These are phyloP conservation scores for Lodderomyces beijingensis DNA, from an alignment of 1,139 yeast species.

Conservation along the genomic window DNA sequence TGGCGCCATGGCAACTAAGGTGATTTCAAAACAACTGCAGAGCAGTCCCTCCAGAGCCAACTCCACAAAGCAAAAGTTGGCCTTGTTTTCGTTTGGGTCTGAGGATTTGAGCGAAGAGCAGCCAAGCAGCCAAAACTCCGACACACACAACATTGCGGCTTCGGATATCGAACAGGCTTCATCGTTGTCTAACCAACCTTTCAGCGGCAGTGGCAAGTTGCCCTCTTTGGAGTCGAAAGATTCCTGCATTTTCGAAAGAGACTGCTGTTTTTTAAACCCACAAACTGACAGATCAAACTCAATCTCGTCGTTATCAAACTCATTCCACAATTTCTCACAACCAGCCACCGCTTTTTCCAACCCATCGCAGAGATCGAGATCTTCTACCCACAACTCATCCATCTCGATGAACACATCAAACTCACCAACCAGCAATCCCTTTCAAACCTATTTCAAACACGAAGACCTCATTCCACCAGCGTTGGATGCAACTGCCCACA, in stretches of 20 bases:
- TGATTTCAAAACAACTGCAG: background rate
- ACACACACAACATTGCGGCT: slow-evolving; percentile 2
- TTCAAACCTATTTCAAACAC: slow-evolving; percentile 21
- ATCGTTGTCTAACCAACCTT: no score
- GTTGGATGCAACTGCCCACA: slow-evolving; percentile 66
- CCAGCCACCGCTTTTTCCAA: background rate
- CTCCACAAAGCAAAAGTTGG: slow-evolving; percentile 13
- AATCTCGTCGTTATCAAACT: slow-evolving; percentile 8
- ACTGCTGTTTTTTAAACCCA: slow-evolving; percentile 17
- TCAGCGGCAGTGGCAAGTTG: no score
- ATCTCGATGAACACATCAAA: slow-evolving; percentile 19
- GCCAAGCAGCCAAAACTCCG: slow-evolving; percentile 1
- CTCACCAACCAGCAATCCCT: background rate
- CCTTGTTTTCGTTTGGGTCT: slow-evolving; percentile 19
- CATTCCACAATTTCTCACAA: slow-evolving; percentile 7
- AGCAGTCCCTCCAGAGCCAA: slow-evolving; percentile 7
- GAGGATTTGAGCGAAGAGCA: slow-evolving; percentile 3
- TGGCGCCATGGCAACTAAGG: background rate
- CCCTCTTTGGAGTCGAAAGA: slow-evolving; percentile 9
- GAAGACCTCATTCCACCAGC: slow-evolving; percentile 81
- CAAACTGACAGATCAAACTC: slow-evolving; percentile 11
- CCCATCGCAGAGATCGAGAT: slow-evolving; percentile 15
- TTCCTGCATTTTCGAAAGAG: slow-evolving; percentile 53
- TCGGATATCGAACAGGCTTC: no score
- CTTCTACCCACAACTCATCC: slow-evolving; percentile 27